Evolutionary conservation across 2,329 filamentous ascomycete genomes (phyloP), one percentile per base, ranked within the genome.

Genomic region (Phialocephala sp.): DNA sequence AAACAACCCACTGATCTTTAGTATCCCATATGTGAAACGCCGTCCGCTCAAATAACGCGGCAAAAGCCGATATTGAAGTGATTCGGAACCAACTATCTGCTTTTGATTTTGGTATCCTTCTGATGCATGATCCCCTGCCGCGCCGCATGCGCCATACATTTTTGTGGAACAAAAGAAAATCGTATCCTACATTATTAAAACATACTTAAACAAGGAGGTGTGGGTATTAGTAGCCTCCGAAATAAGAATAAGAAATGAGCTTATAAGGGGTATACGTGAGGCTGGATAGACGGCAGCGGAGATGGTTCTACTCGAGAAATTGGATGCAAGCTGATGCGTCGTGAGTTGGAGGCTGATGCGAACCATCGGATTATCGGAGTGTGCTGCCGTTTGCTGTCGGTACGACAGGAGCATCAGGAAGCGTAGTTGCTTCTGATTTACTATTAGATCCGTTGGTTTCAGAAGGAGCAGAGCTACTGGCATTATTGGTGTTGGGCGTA

Each of bases 381-480:
- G n/a, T 50, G n/a, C n/a, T 50, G 45, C 45, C 45, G n/a, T 50
- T 50, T 11, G 45, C 45, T n/a, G n/a, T 50, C 8, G n/a, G 45
- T 50, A 50, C n/a, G n/a, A 50, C 22, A 24, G 45, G 45, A 50
- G n/a, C 8, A 24, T 50, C 45, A 24, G 45, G 45, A 24, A 50
- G 18, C 20, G n/a, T 22, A 50, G n/a, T 22, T 22, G 20, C n/a
- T 24, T 50, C 45, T 22, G n/a, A 4, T 11, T 50, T 50, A n/a
- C 45, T 50, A 50, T 4, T 50, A 18, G 27, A 32, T 4, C 37
- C 37, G 11, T 47, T 36, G 22, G 22, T 37, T 63, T 69, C 67
- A n/a, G 66, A 60, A 18, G 67, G 66, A 9, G 67, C 39, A 18
- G 54, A 62, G n/a, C 50, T 70, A 62, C 65, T 71, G 45, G n/a